phyloP scores from a whole-genome alignment of 352 stramenopile genomes.

The Phytophthora pisi region DNA sequence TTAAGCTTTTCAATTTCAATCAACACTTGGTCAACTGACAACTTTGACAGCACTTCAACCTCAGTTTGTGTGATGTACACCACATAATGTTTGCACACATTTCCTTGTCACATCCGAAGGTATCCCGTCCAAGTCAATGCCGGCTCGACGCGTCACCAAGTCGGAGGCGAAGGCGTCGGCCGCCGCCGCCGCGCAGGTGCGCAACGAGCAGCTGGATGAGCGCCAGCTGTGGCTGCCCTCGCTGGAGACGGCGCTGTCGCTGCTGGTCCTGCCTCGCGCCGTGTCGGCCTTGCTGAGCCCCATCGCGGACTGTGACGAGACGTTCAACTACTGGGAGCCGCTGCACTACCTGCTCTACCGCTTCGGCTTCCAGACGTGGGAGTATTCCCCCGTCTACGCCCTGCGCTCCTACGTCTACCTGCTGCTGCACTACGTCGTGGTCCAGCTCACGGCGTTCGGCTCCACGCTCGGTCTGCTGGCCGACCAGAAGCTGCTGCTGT shows the following conservation, averaged over 20 bases:
- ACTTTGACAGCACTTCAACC: no score
- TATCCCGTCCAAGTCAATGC: slow-evolving; percentile 4
- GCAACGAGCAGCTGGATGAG: slow-evolving; percentile 36
- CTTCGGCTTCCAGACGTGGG: slow-evolving; percentile 91
- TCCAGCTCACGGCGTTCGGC: slow-evolving; percentile 48
- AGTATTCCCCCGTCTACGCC: slow-evolving; percentile 93
- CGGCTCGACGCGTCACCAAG: slow-evolving; percentile 32
- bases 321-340: slow-evolving; percentile 99
- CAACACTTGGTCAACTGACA: no score
- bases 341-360: slow-evolving; percentile 97
- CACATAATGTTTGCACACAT: neutral
- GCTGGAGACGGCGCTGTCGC: slow-evolving; percentile 61
- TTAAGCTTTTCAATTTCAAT: neutral
- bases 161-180: slow-evolving; percentile 19
- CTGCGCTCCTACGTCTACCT: slow-evolving; percentile 97
- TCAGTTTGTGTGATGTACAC: neutral
- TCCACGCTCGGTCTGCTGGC: slow-evolving; percentile 42
- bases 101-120: neutral
- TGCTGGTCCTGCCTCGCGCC: slow-evolving; percentile 69
- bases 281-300: slow-evolving; percentile 68
- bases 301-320: slow-evolving; percentile 98
- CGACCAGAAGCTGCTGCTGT: slow-evolving; percentile 84
- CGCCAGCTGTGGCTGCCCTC: slow-evolving; percentile 62
- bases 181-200: slow-evolving; percentile 4
- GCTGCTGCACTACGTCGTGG: slow-evolving; percentile 54